Conservation (phyloP, 495 filamentous ascomycete genomes). For the Daldinia caldariorum region DNA sequence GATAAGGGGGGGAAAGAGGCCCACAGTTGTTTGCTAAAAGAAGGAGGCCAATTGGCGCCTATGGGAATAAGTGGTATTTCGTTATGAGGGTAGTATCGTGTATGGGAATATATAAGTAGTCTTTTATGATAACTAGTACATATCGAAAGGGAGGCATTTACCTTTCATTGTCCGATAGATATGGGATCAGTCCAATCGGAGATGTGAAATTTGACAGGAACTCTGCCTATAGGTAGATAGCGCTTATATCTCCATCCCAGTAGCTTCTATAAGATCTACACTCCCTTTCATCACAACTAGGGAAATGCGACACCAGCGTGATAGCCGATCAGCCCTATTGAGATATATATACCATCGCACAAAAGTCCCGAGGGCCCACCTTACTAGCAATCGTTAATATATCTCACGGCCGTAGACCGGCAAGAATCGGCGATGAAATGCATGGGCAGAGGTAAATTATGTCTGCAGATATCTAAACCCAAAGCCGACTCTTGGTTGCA, state of each 20-base stretch:
- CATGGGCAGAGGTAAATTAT: constrained; percentile 29
- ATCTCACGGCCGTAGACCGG: constrained; percentile 19
- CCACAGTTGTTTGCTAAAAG: constrained; percentile 16
- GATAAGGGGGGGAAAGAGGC: background rate
- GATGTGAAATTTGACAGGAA: background rate
- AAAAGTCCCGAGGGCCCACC: constrained; percentile 22
- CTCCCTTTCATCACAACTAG: constrained; percentile 24
- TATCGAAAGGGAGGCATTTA: background rate
- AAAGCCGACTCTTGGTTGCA: constrained; percentile 14
- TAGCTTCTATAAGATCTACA: constrained; percentile 21
- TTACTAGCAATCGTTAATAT: constrained; percentile 36
- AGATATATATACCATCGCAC: constrained; percentile 13
- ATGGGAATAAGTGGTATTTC: constrained; percentile 8
- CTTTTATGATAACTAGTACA: constrained; percentile 1
- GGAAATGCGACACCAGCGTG: constrained; percentile 5
- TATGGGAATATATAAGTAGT: background rate
- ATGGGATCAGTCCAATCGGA: background rate
- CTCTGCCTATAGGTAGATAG: constrained; percentile 12
- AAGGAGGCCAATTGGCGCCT: constrained; percentile 3
- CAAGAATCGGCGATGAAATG: constrained; percentile 42
- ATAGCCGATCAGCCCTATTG: constrained; percentile 25
- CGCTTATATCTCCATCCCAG: background rate
- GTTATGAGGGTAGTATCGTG: background rate
- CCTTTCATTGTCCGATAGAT: background rate
- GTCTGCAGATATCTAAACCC: constrained; percentile 11